phyloP scores from a whole-genome alignment of 1,139 yeast genomes.

The Pichia sp. region DNA sequence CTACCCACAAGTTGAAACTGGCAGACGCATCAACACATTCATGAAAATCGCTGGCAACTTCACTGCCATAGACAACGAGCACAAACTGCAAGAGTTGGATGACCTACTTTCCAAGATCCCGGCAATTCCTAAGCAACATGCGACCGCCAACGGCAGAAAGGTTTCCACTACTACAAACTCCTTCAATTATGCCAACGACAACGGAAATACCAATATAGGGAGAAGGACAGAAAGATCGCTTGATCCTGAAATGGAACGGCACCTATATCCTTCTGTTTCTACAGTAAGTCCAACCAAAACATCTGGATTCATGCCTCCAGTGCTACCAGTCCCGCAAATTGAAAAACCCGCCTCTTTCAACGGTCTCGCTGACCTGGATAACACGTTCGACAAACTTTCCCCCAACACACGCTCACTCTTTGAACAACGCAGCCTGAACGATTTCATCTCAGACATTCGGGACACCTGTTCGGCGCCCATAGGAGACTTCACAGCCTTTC shows the following conservation, averaged over 20 bases:
- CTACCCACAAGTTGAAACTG: slow-evolving; percentile 35
- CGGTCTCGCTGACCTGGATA: not conserved
- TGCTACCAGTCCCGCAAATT: too few relatives aligned
- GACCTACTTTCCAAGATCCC: slow-evolving; percentile 15
- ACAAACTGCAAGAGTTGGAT: slow-evolving; percentile 32
- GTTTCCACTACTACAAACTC: not conserved
- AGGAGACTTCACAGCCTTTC: slow-evolving; percentile 15
- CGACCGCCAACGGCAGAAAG: not conserved
- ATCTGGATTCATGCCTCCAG: too few relatives aligned
- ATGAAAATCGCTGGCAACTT: slow-evolving; percentile 44
- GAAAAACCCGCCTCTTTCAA: not conserved
- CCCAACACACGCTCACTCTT: slow-evolving; percentile 5
- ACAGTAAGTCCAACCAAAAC: too few relatives aligned
- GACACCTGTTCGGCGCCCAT: slow-evolving; percentile 5
- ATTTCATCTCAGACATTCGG: slow-evolving; percentile 7
- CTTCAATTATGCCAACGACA: too few relatives aligned
- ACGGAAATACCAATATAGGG: too few relatives aligned
- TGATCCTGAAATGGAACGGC: too few relatives aligned
- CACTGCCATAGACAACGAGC: slow-evolving; percentile 39
- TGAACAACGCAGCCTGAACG: not conserved
- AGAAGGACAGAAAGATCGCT: too few relatives aligned
- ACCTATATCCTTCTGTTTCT: too few relatives aligned
- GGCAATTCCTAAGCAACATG: not conserved
- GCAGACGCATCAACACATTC: slow-evolving; percentile 34
- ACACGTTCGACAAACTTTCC: not conserved